These are phyloP conservation scores for Lanmaoa pseudosensibilis DNA, from an alignment of 768 basidiomycete genomes.

Conservation along the genomic window DNA sequence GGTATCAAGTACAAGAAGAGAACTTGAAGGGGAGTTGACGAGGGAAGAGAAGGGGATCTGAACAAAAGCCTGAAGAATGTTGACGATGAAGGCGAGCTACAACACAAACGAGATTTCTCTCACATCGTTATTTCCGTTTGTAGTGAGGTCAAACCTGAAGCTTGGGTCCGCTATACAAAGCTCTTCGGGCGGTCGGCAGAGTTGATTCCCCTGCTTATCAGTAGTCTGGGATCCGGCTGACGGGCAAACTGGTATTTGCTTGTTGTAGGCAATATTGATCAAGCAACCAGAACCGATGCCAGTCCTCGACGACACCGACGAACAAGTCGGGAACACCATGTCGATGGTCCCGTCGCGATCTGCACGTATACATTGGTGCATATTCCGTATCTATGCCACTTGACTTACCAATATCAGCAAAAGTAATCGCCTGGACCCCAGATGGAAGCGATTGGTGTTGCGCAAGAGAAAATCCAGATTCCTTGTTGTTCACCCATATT, in stretches of 20 bases:
- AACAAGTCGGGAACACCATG: slow-evolving; percentile 87
- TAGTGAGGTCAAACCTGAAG: slow-evolving; percentile 73
- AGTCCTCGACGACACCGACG: slow-evolving; percentile 58
- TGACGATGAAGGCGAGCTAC: background rate
- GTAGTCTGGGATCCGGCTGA: slow-evolving; percentile 49
- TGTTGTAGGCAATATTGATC: slow-evolving; percentile 92
- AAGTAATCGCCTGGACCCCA: slow-evolving; percentile 77
- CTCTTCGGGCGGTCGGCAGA: slow-evolving; percentile 75
- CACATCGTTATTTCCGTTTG: slow-evolving; percentile 51
- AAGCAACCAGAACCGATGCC: slow-evolving; percentile 77
- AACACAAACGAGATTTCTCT: slow-evolving; percentile 16
- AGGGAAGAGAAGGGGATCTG: slow-evolving; percentile 64
- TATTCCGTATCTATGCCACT: background rate
- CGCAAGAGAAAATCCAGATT: slow-evolving; percentile 67
- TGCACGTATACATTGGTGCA: slow-evolving; percentile 28
- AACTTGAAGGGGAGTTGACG: slow-evolving; percentile 46
- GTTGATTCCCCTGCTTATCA: slow-evolving; percentile 47
- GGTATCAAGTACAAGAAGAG: slow-evolving; percentile 70
- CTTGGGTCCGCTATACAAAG: slow-evolving; percentile 79
- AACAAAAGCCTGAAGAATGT: slow-evolving; percentile 54
- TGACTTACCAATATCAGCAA: slow-evolving; percentile 82
- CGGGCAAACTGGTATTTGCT: slow-evolving; percentile 81
- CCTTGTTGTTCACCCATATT: slow-evolving; percentile 90
- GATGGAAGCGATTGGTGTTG: slow-evolving; percentile 68
- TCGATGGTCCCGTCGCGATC: slow-evolving; percentile 97